Base-by-base conservation (phyloP, 148 eudicot species). In the Rhododendron ferrugineum region DNA sequence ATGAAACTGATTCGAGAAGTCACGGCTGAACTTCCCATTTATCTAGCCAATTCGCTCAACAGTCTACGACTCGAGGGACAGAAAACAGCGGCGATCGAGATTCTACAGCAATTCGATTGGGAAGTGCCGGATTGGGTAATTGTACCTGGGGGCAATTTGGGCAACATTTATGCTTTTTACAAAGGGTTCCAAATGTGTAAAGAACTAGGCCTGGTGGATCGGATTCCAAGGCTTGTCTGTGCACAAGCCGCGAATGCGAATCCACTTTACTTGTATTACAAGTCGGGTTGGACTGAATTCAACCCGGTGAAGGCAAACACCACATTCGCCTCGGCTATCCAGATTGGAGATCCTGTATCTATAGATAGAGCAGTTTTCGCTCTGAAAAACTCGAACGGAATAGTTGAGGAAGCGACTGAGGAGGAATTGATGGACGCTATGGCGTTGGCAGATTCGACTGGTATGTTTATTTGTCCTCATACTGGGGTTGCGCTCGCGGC, bases 81-180 rank as follows among this genome's bases (percentile, higher is more conserved):
- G 84, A 94, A 94, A 52, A 94, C 94, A 0, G 95, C 98, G 4
- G 95, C 98, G 0, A 91, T 94, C 47, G 98, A 96, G 88, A 96
- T 96, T 26, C 58, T 96, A 89, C 98, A 96, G 92, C 98, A 96
- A 82, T 96, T 96, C 79, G 94, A 96, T 88, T 96, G 98, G 98
- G 89, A 96, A 56, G 98, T 94, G n/a, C 98, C 98, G 0, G 99
- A 96, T 90, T 96, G 99, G 99, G 94, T 94, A 49, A 93, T 96
- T 83, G 94, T 96, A 70, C 99, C 99, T 0, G 99, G 99, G 56
- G 99, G 99, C 7, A 94, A 96, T 85, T 81, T 96, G 73, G 99
- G 99, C 3, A 96, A 96, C 78, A 93, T 96, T 0, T 96, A 94
- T 82, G 99, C 99, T 0, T 96, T 96, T 60, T 96, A 96, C 36